These are phyloP conservation scores for Clarireedia paspali DNA, from an alignment of 2,329 filamentous ascomycete genomes.

Conservation along the genomic window DNA sequence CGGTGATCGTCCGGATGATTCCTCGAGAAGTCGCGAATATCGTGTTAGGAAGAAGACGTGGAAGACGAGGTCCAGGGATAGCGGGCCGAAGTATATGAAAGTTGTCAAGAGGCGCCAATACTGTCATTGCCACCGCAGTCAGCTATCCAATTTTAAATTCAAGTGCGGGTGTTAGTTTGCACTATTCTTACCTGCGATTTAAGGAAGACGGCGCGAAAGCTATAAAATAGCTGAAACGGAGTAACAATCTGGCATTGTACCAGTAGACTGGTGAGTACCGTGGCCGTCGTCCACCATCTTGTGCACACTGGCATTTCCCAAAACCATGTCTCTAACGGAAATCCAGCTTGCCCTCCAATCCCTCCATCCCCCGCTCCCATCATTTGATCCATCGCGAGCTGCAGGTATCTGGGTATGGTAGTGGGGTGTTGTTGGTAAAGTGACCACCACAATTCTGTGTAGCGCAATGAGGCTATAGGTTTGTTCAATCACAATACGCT, in stretches of 20 bases:
- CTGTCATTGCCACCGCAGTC: constrained; percentile 38
- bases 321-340: constrained; percentile 95
- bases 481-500: too few species aligned
- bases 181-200: constrained; percentile 72
- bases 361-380: constrained; percentile 29
- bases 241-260: constrained; percentile 91
- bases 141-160: not conserved
- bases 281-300: constrained; percentile 92
- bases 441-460: not conserved
- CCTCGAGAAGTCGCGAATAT: constrained; percentile 90
- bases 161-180: not conserved
- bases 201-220: constrained; percentile 81
- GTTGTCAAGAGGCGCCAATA: constrained; percentile 96
- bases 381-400: constrained; percentile 29
- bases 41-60: constrained; percentile 98
- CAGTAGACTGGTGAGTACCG: constrained; percentile 76
- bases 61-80: constrained; percentile 90
- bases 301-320: constrained; percentile 98
- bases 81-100: constrained; percentile 94
- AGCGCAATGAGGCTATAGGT: not conserved
- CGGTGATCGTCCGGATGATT: constrained; percentile 83
- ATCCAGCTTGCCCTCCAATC: constrained; percentile 45
- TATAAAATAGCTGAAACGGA: constrained; percentile 95
- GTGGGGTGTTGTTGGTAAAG: not conserved
- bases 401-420: not conserved